Base-by-base conservation (phyloP, 164 flowering plant genomes). In the Hamamelis virginiana region DNA sequence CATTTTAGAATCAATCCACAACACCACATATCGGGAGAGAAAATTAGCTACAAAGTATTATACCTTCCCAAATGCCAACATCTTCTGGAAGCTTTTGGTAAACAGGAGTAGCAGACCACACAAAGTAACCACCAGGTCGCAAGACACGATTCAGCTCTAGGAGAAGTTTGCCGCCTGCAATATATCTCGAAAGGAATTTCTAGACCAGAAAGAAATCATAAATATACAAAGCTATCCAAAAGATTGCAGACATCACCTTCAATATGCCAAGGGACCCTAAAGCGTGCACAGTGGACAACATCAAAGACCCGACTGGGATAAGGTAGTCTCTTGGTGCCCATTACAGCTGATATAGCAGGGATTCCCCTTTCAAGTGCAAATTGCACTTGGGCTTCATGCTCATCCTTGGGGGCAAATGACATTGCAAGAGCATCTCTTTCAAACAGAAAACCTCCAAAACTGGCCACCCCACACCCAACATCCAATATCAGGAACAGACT, bases 331-430 rank as follows among this genome's bases (percentile, higher is more conserved):
- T 64, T 23, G 19, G 74, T 53, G 9, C 74, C 74, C 74, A 71
- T 71, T 1, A 67, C 70, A 41, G 70, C 70, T 9, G 63, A 58
- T 18, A 67, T 56, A 58, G 72, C 72, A 33, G 41, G 41, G 41
- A 72, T 67, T 38, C 68, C 66, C 50, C 66, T 62, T n/a, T 62
- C 51, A 19, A 41, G 66, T 41, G 66, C 66, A 41, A 62, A 62
- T 16, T 62, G 66, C 5, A 62, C 66, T 21, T 71, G 74, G 15
- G 74, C 74, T 45, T 71, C 74, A 64, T 71, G 74, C 33, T 64
- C 74, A 56, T 71, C 74, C 47, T 71, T 71, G 0, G 74, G 74
- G 44, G 68, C 75, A 27, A 72, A 41, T 25, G 75, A 72, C 75
- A 72, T 72, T 0, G 75, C 44, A 21, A 64, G 45, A 0, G 67